A percentile compares a stretch with the other conserved stretches of the same genome.
Conservation (phyloP, 192 early-diverging fungal species). For the Entomortierella parvispora region DNA sequence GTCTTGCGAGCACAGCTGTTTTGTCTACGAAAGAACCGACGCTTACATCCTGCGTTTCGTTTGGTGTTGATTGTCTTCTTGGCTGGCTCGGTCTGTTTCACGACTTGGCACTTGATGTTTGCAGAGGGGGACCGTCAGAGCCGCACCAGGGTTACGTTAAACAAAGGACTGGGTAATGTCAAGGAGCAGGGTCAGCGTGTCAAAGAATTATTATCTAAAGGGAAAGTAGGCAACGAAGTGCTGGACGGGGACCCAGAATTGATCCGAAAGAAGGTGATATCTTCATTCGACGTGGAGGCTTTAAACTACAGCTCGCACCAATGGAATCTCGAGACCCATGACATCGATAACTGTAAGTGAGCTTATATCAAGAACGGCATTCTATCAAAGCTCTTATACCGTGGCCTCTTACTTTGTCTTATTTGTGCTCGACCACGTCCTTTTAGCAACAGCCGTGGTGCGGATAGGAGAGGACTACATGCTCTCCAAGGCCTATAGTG, state of each 20-base stretch:
- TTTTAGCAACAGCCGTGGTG: conserved; percentile 33
- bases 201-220: conserved; percentile 24
- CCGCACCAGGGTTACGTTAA: neutral
- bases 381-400: too few relatives aligned
- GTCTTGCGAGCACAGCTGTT: conserved; percentile 21
- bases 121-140: neutral
- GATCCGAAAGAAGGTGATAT: neutral
- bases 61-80: conserved; percentile 19
- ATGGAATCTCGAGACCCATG: conserved; percentile 29
- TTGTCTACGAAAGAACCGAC: conserved; percentile 30
- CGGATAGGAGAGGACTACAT: conserved; percentile 60
- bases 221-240: conserved; percentile 17
- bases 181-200: neutral
- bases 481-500: conserved; percentile 65
- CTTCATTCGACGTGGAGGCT: conserved; percentile 39
- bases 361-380: too few relatives aligned
- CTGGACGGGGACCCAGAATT: neutral
- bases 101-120: conserved; percentile 35
- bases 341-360: conserved; percentile 36
- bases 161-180: neutral
- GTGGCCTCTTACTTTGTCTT: neutral
- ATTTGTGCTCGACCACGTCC: neutral
- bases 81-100: conserved; percentile 37
- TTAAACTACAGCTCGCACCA: conserved; percentile 33
- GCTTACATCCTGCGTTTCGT: conserved; percentile 32